Evolutionary conservation across 495 filamentous ascomycete genomes (phyloP), one percentile per base, ranked within the genome.

Genomic region (Daldinia concentrica): DNA sequence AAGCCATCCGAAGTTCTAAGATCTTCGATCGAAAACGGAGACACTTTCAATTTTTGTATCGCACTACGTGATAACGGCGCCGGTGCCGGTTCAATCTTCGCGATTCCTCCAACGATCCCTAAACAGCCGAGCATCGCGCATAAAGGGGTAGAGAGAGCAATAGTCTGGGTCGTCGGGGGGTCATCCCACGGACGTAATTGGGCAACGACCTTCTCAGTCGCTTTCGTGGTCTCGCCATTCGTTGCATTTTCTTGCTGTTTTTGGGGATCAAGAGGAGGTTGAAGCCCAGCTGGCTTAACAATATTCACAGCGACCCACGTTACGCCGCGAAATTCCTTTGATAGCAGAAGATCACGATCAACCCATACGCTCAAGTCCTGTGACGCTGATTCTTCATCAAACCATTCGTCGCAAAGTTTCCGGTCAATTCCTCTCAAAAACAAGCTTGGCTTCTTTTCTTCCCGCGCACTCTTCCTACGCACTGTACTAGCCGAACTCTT

Each of bases 71-170:
- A 67, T 43, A 82, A 51, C 29, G 77, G 79, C 17, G 67, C 67
- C 39, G 78, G 78, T 50, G 82, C 83, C 19, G 91, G 88, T 74
- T 97, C 93, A 15, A 99, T 81, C 54, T 93, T 91, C 36, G 95
- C 84, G 63, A 98, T 88, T 15, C 93, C 93, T n/a, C 95, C 95
- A 22, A 97, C 91, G 26, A 97, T 84, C 3, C 88, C 89, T 39
- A 88, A 80, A 29, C 87, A 87, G 9, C 88, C 87, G 32, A 99
- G 85, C 4, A 90, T 85, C 6, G 87, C 86, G 74, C 91, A 94
- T 7, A 99, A 80, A 3, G 89, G 76, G 1, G 89, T 86, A 12
- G 95, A 98, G 32, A 98, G 84, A 17, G 91, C 91, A 66, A 85
- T 85, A 63, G 95, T 93, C 56, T 88, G 87, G 27, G 85, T 87